Evolutionary conservation across 176 grass and related monocot species (phyloP), one percentile per base, ranked within the genome.

Genomic region (Paspalum vaginatum): DNA sequence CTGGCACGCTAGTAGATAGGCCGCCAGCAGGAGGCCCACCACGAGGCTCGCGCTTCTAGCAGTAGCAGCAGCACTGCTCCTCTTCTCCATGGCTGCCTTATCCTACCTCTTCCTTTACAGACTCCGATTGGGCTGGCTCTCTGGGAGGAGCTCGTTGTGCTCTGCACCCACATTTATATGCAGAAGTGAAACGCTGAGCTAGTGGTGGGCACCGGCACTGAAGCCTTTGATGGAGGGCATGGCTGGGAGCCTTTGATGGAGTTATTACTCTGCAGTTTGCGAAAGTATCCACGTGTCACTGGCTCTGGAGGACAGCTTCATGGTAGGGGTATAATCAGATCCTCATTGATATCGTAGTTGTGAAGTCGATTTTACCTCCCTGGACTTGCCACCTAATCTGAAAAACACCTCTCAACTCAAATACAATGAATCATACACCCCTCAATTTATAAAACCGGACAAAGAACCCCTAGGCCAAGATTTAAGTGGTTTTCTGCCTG

Each of bases 21-120:
- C 40, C 49, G 43, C 59, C 9, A 90, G 50, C 66, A 89, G 50
- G 17, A 90, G 58, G 37, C 27, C 58, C 32, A 32, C 1, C 1
- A 32, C 32, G 32, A 32, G 32, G 32, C 32, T 32, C 32, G 32
- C 32, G 32, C 32, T n/a, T n/a, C n/a, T 32, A 32, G 32, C 32
- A 32, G 32, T 56, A 43, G 27, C 43, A 22, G 56, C 2, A 5
- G 47, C 32, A 7, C 67, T 11, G 48, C 52, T 16, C 17, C 60
- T 55, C 79, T 78, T 85, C 75, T 71, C 81, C 78, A 84, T 85
- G 64, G 57, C 70, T 73, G 45, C 8, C 8, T 14, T 20, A 8
- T 7, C 3, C 39, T 32, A 14, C 80, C 20, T 40, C 44, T 69
- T 62, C 6, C 14, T 24, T 16, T 4, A 7, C 38, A 32, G 62